Conservation (phyloP, 176 grass and related monocot genomes). For the Paspalum vaginatum region DNA sequence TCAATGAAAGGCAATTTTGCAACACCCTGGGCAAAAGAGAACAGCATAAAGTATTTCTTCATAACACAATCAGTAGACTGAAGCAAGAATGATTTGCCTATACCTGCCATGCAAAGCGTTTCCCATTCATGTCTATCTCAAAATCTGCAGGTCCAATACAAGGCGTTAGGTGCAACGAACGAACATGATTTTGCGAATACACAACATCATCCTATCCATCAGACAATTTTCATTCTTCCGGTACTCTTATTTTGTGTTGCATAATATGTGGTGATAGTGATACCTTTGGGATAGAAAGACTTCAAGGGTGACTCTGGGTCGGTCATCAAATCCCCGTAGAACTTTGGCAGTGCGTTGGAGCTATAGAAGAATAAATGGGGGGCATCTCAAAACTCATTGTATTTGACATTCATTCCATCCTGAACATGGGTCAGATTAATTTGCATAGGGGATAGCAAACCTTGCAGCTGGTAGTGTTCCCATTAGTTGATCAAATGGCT, state of each 20-base stretch:
- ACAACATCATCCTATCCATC: constrained; percentile 18
- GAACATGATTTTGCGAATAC: constrained; percentile 31
- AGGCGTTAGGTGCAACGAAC: constrained; percentile 6
- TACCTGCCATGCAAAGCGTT: constrained; percentile 99
- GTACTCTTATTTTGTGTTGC: not conserved
- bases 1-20: constrained; percentile 98
- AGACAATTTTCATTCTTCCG: not conserved
- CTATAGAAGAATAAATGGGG: constrained; percentile 61
- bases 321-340: constrained; percentile 74
- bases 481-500: constrained; percentile 99
- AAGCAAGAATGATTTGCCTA: constrained; percentile 20
- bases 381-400: constrained; percentile 38
- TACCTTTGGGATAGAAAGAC: constrained; percentile 95
- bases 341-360: constrained; percentile 87
- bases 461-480: constrained; percentile 96
- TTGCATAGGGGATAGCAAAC: constrained; percentile 55
- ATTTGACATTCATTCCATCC: constrained; percentile 8
- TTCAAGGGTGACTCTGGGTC: constrained; percentile 85
- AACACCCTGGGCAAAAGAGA: constrained; percentile 70
- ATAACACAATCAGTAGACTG: constrained; percentile 25
- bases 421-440: constrained; percentile 23
- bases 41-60: constrained; percentile 28
- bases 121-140: constrained; percentile 98
- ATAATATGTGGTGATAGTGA: constrained; percentile 37
- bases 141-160: constrained; percentile 68